Conservation (phyloP, 192 early-diverging fungal species). For the Thoreauomyces humboldtii region DNA sequence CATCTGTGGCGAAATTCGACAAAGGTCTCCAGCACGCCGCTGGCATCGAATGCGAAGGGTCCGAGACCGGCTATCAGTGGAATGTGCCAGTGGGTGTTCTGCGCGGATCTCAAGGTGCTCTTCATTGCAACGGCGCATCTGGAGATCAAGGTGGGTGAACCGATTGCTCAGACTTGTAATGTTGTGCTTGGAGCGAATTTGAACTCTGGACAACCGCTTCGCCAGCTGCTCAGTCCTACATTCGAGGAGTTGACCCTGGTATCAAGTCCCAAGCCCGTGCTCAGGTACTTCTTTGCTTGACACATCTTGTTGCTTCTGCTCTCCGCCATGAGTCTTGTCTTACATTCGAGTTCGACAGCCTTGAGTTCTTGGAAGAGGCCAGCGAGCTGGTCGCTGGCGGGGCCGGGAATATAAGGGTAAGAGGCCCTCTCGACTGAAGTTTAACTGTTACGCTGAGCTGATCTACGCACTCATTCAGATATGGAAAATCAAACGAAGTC, state of each 20-base stretch:
- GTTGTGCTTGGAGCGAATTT: neutral
- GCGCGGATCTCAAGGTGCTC: constrained; percentile 36
- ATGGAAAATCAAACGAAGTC: constrained; percentile 32
- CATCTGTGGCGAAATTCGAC: constrained; percentile 31
- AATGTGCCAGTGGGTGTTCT: constrained; percentile 42
- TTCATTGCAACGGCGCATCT: constrained; percentile 43
- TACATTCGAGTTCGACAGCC: constrained; percentile 19
- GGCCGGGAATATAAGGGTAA: constrained; percentile 41
- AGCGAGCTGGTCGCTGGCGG: constrained; percentile 47
- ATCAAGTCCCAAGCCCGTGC: constrained; percentile 45
- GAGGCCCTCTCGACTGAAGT: neutral
- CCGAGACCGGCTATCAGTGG: constrained; percentile 31
- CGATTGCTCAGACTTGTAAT: no score
- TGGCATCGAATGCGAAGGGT: constrained; percentile 23
- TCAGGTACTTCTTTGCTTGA: constrained; percentile 30
- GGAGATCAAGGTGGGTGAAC: constrained; percentile 49
- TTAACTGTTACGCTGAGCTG: neutral
- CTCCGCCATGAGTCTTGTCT: neutral
- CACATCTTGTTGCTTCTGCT: no score
- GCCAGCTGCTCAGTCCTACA: constrained; percentile 38
- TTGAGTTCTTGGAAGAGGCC: constrained; percentile 38
- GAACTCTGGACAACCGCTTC: neutral
- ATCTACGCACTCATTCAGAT: constrained; percentile 24
- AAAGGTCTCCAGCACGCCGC: constrained; percentile 21
- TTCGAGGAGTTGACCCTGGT: constrained; percentile 38